Evolutionary conservation across 768 basidiomycete species (phyloP).

Genomic region (Xanthoconium purpureum): DNA sequence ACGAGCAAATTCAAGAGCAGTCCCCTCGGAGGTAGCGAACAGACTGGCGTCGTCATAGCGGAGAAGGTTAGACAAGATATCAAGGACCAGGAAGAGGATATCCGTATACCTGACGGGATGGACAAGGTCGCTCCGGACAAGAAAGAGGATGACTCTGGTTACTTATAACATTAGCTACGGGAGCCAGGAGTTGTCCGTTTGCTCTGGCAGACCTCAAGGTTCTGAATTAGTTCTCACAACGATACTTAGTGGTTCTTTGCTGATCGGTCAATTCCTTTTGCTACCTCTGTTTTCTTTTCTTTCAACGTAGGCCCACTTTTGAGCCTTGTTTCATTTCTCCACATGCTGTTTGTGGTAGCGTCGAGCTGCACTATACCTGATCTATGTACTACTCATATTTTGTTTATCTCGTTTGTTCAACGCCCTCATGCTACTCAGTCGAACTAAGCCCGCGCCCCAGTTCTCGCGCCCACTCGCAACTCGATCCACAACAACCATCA

Average conservation of each 20-base stretch:
- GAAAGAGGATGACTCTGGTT: slow-evolving; percentile 29
- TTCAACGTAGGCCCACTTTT: neutral
- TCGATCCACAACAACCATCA: slow-evolving; percentile 16
- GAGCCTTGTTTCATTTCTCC: neutral
- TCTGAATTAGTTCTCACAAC: neutral
- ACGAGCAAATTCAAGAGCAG: slow-evolving; percentile 69
- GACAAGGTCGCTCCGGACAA: slow-evolving; percentile 36
- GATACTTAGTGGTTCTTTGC: neutral
- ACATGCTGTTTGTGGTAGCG: slow-evolving; percentile 13
- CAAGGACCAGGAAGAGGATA: slow-evolving; percentile 20
- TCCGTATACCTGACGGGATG: slow-evolving; percentile 36
- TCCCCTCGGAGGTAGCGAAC: slow-evolving; percentile 50
- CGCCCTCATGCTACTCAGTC: slow-evolving; percentile 3
- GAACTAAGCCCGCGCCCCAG: neutral
- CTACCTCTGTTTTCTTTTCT: neutral
- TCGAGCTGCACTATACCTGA: slow-evolving; percentile 13
- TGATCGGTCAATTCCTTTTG: neutral
- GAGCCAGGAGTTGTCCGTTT: neutral
- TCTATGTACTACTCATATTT: neutral
- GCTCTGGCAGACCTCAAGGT: neutral
- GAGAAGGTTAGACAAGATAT: slow-evolving; percentile 43
- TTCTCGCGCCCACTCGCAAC: neutral
- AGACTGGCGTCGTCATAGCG: slow-evolving; percentile 45
- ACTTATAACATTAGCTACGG: slow-evolving; percentile 18
- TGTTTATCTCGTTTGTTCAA: neutral